Conservation (phyloP, 352 stramenopile genomes). For the Sclerospora graminicola region DNA sequence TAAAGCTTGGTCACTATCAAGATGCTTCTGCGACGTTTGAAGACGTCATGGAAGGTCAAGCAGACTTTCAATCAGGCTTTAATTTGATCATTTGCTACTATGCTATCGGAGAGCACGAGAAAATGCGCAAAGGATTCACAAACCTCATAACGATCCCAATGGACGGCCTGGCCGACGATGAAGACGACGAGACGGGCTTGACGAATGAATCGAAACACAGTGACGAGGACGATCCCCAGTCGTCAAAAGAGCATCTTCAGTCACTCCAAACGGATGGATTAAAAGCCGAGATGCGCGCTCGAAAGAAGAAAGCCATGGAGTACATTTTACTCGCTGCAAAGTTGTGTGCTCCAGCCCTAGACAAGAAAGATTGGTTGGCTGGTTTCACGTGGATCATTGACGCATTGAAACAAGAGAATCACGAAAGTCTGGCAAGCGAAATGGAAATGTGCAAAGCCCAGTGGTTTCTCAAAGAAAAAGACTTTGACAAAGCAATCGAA, state of each 20-base stretch:
- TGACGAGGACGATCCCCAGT: conserved; percentile 25
- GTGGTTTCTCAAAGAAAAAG: too few relatives aligned
- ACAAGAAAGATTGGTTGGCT: too few relatives aligned
- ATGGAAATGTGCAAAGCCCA: too few relatives aligned
- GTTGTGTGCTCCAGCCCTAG: conserved; percentile 89
- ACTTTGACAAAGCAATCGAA: too few relatives aligned
- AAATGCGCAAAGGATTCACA: conserved; percentile 89
- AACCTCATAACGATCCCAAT: conserved; percentile 88
- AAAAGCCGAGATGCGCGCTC: conserved; percentile 63
- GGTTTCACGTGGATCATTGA: conserved; percentile 93
- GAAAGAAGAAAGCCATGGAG: conserved; percentile 74
- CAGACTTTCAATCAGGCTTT: conserved; percentile 93
- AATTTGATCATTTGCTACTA: conserved; percentile 97
- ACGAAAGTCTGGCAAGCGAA: too few relatives aligned
- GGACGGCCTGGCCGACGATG: conserved; percentile 73
- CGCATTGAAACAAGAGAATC: conserved; percentile 83
- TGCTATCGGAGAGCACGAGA: conserved; percentile 90
- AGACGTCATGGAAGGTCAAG: conserved; percentile 90
- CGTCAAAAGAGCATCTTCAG: conserved; percentile 41
- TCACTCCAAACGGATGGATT: conserved; percentile 61
- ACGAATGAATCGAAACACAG: conserved; percentile 43
- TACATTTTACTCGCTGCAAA: conserved; percentile 92
- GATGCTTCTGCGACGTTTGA: conserved; percentile 92
- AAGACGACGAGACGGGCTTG: conserved; percentile 68
- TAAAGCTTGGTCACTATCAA: too few relatives aligned